A percentile compares a stretch with the other conserved stretches of the same genome.
Conservation (phyloP, 176 grass and related monocot genomes). For the Alloteropsis semialata region DNA sequence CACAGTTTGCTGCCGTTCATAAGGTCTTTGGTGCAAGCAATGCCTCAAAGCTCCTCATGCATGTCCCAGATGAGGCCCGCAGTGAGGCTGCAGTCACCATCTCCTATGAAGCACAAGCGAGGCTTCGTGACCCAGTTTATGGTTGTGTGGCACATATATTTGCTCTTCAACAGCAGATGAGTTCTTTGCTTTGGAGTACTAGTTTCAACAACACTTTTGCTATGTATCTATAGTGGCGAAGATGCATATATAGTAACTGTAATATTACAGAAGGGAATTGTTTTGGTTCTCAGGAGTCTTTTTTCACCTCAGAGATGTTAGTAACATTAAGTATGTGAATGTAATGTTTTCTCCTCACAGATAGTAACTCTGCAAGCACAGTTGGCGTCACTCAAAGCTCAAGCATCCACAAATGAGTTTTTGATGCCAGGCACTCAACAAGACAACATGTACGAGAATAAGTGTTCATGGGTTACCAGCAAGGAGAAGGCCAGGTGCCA, state of each 20-base stretch:
- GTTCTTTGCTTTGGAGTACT: neutral
- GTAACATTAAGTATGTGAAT: neutral
- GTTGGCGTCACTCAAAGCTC: slow-evolving; percentile 46
- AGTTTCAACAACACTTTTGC: neutral
- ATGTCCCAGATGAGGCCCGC: slow-evolving; percentile 50
- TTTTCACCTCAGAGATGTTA: neutral
- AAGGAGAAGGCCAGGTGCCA: neutral
- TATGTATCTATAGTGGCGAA: neutral
- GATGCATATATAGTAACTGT: neutral
- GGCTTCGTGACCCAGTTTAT: slow-evolving; percentile 60
- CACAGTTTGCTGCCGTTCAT: slow-evolving; percentile 68
- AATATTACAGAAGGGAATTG: neutral
- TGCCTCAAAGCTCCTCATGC: slow-evolving; percentile 61
- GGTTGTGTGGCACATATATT: slow-evolving; percentile 79
- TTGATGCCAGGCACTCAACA: slow-evolving; percentile 26
- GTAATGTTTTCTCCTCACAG: slow-evolving; percentile 16
- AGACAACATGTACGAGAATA: slow-evolving; percentile 6
- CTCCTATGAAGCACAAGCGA: slow-evolving; percentile 75
- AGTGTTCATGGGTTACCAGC: neutral
- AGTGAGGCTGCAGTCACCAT: slow-evolving; percentile 63
- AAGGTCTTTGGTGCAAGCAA: slow-evolving; percentile 88
- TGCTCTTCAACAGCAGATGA: slow-evolving; percentile 74
- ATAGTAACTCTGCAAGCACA: slow-evolving; percentile 76
- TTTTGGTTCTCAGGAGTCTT: neutral
- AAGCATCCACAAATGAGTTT: slow-evolving; percentile 31